Evolutionary conservation across 306 rosid genomes (phyloP), one percentile per base, ranked within the genome.

Genomic region (Cucurbita maxima): DNA sequence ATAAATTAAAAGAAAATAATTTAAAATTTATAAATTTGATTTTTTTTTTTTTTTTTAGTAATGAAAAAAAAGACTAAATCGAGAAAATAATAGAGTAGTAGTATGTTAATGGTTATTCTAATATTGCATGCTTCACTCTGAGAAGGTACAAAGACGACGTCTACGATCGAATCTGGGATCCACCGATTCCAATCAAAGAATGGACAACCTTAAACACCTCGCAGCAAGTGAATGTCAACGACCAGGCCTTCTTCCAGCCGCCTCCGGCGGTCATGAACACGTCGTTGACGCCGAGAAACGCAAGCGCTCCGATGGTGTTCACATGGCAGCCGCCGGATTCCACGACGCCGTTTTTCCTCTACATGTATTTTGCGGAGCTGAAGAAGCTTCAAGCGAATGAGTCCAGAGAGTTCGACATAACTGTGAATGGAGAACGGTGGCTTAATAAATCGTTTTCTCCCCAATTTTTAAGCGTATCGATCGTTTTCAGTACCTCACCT

Each of bases 311-410:
- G 14, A 72, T 87, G 74, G 63, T 36, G 37, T 5, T 83, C 72
- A 4, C 4, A 10, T 77, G 80, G 75, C 53, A 4, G 20, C 37
- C 63, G 0, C 12, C 67, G 3, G 61, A 83, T 53, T 25, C 58
- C 8, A 57, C 58, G 38, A 40, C 71, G 5, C 48, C 73, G 41
- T 83, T 34, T 58, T 68, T 72, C 30, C 59, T 72, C 14, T 84
- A 82, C 79, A 9, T 84, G 79, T 86, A 86, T 61, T 84, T 88
- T n/a, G 85, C 86, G 15, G 93, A 88, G 78, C 53, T 82, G 2
- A 22, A 70, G 61, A 3, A 5, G n/a, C 84, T 86, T 64, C 14
- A 8, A 77, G 15, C 67, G 48, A 82, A 84, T 3, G 68, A 84
- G 54, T 30, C 55, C 4, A 79, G 86, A 76, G 61, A 13, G 58